These are phyloP conservation scores for Westerdykella aurantiaca DNA, from an alignment of 2,329 filamentous ascomycete species.

Conservation along the genomic window DNA sequence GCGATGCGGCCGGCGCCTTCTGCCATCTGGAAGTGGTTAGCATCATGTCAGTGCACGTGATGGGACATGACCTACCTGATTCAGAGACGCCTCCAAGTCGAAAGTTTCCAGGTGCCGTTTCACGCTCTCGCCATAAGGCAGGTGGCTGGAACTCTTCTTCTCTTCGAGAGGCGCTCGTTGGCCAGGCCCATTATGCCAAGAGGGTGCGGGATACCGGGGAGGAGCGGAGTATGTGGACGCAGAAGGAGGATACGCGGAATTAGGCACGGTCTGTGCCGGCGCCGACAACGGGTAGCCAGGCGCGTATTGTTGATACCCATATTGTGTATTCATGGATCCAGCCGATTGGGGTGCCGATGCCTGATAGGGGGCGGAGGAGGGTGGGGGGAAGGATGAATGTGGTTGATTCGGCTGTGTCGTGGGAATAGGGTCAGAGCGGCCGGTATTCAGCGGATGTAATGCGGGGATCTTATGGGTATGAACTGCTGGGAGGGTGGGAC, in stretches of 20 bases:
- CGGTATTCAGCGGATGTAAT: constrained; percentile 34
- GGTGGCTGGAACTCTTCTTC: constrained; percentile 32
- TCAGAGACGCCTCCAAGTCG: constrained; percentile 51
- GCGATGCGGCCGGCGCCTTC: constrained; percentile 40
- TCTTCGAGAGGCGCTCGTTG: constrained; percentile 30
- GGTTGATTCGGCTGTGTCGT: constrained; percentile 18
- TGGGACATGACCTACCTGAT: constrained; percentile 38
- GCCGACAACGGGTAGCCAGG: constrained; percentile 38
- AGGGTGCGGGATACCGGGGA: constrained; percentile 28
- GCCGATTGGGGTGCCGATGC: constrained; percentile 29
- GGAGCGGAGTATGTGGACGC: constrained; percentile 38
- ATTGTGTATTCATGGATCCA: constrained; percentile 36
- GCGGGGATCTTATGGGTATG: constrained; percentile 33
- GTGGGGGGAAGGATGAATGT: constrained; percentile 30
- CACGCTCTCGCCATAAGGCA: constrained; percentile 45
- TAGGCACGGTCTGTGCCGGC: constrained; percentile 30
- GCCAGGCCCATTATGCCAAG: constrained; percentile 36
- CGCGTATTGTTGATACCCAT: constrained; percentile 40
- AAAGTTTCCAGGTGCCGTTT: constrained; percentile 60
- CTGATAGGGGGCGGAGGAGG: constrained; percentile 34
- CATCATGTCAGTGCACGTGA: not conserved
- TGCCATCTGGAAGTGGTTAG: constrained; percentile 37
- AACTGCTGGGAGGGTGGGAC: constrained; percentile 23
- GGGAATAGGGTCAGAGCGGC: constrained; percentile 29
- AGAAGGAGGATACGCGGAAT: constrained; percentile 40